Percentiles rank a stretch among this genome's conserved stretches.
phyloP scores from a whole-genome alignment of 306 rosid genomes.

The Abrus pulchellus region DNA sequence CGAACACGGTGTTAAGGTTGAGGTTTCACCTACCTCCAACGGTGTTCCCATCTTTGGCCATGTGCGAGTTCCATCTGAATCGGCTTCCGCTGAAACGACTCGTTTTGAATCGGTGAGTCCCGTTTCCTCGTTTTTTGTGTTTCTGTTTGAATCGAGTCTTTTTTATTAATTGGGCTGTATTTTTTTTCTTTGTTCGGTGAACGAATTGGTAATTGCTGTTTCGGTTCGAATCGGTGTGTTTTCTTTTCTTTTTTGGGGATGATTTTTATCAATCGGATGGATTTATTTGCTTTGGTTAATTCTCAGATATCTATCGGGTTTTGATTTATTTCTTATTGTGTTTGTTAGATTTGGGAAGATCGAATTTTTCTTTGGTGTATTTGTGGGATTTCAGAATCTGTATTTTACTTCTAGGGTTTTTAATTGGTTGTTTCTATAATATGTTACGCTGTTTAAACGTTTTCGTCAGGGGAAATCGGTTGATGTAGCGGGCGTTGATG shows the following conservation, averaged over 20 bases:
- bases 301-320: slow-evolving; percentile 22
- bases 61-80: slow-evolving; percentile 50
- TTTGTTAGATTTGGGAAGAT: slow-evolving; percentile 16
- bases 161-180: not conserved
- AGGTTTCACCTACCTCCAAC: slow-evolving; percentile 55
- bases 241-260: not conserved
- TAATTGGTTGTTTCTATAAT: not conserved
- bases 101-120: slow-evolving; percentile 54
- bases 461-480: not conserved
- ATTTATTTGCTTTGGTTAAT: not conserved
- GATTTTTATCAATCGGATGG: not conserved
- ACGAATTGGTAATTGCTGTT: not conserved
- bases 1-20: slow-evolving; percentile 58
- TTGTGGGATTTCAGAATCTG: slow-evolving; percentile 1
- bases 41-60: slow-evolving; percentile 59
- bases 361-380: not conserved
- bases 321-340: not conserved
- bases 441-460: not conserved
- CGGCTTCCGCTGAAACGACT: slow-evolving; percentile 47
- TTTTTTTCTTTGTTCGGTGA: slow-evolving; percentile 23
- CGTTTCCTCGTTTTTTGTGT: not conserved
- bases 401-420: slow-evolving; percentile 14
- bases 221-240: slow-evolving; percentile 4
- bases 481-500: not conserved
- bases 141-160: not conserved